Evolutionary conservation across 2,329 filamentous ascomycete genomes (phyloP).

Genomic region (Zarea fungicola): DNA sequence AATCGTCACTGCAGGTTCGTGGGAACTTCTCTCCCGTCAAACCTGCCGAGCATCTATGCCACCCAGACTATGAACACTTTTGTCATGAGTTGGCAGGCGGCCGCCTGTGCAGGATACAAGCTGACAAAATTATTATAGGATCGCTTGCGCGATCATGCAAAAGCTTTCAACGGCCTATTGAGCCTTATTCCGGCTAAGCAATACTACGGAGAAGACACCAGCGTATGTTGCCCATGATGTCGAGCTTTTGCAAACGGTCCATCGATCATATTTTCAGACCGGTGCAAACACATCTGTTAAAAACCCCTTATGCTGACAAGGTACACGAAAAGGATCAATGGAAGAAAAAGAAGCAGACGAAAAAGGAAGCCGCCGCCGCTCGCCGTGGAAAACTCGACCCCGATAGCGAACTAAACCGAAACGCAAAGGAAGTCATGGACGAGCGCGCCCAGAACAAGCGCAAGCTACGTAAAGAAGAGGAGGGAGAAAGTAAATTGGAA

Average conservation of each 20-base stretch:
- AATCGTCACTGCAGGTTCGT: conserved; percentile 44
- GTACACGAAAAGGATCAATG: conserved; percentile 70
- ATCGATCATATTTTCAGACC: conserved; percentile 8
- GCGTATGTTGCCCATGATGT: conserved; percentile 51
- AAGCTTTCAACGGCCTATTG: conserved; percentile 81
- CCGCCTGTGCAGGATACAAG: background rate
- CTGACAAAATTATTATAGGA: conserved; percentile 34
- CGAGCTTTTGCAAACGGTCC: background rate
- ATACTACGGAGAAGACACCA: conserved; percentile 83
- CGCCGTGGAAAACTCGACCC: conserved; percentile 88
- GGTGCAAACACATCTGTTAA: conserved; percentile 4
- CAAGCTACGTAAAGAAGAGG: conserved; percentile 57
- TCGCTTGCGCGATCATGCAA: conserved; percentile 53
- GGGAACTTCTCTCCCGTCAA: conserved; percentile 18
- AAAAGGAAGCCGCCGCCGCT: conserved; percentile 75
- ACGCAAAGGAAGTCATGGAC: conserved; percentile 88
- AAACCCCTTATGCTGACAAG: background rate
- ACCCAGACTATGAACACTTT: background rate
- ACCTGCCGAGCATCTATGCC: background rate
- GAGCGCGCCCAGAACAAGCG: conserved; percentile 73
- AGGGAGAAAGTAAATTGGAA: conserved; percentile 38
- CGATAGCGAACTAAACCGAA: conserved; percentile 72
- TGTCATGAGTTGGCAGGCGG: conserved; percentile 1
- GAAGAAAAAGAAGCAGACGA: conserved; percentile 90
- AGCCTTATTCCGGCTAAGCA: conserved; percentile 85